Conservation (phyloP, 257 asterid genomes). For the Gardenia jasminoides region DNA sequence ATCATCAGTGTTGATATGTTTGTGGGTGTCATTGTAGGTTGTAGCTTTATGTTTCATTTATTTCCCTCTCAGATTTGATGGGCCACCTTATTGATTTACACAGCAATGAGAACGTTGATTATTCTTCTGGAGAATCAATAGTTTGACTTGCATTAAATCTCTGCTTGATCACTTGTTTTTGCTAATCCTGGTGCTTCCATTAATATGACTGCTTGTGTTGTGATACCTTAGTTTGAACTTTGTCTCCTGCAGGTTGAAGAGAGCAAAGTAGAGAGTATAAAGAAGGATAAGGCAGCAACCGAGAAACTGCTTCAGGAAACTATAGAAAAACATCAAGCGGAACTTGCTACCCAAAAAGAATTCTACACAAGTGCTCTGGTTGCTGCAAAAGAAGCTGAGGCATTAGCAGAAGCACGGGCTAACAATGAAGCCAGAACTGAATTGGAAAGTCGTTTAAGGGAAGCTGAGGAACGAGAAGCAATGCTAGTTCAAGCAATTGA, state of each 20-base stretch:
- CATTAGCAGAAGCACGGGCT: conserved; percentile 91
- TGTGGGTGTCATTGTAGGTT: not conserved
- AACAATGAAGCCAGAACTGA: conserved; percentile 93
- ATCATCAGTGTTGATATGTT: not conserved
- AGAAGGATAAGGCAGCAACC: conserved; percentile 85
- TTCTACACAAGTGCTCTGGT: conserved; percentile 78
- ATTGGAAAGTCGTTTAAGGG: conserved; percentile 59
- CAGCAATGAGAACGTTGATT: not conserved
- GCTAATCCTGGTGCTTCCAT: not conserved
- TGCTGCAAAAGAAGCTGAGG: conserved; percentile 93
- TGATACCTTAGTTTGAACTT: conserved; percentile 3
- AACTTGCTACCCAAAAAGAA: conserved; percentile 82
- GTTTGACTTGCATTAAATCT: not conserved
- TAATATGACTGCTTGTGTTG: not conserved
- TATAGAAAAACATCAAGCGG: conserved; percentile 90
- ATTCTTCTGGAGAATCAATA: not conserved
- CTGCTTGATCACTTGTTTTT: not conserved
- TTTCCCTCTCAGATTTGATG: not conserved
- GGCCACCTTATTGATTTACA: not conserved
- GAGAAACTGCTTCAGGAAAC: conserved; percentile 93
- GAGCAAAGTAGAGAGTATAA: conserved; percentile 89
- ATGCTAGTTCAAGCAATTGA: conserved; percentile 57
- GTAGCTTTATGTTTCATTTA: not conserved
- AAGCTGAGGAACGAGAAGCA: conserved; percentile 49
- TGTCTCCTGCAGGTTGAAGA: conserved; percentile 71